These are phyloP conservation scores for Fusarium torreyae DNA, from an alignment of 2,329 filamentous ascomycete genomes.

Conservation along the genomic window DNA sequence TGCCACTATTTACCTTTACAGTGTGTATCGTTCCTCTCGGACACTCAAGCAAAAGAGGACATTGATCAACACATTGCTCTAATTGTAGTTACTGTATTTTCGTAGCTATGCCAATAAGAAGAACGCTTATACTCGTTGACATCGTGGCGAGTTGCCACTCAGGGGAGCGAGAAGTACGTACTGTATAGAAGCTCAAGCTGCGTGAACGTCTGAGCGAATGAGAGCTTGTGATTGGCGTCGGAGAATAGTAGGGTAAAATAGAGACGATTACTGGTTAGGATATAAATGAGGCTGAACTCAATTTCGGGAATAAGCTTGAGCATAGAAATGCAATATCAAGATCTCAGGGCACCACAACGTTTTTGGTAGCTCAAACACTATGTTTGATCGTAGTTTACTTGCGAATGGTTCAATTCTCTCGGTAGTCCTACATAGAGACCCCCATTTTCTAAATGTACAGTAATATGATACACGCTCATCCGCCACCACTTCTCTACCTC, in stretches of 20 bases:
- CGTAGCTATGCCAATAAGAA: background rate
- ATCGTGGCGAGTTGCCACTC: slow-evolving; percentile 6
- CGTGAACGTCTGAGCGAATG: background rate
- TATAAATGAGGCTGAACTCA: slow-evolving; percentile 4
- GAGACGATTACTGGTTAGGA: background rate
- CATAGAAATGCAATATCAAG: background rate
- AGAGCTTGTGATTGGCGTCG: background rate
- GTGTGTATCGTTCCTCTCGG: too few relatives aligned
- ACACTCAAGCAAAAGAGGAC: background rate
- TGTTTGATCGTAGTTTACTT: slow-evolving; percentile 1
- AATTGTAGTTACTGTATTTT: too few relatives aligned
- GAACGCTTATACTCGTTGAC: background rate
- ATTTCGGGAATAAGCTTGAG: background rate
- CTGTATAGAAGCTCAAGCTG: too few relatives aligned
- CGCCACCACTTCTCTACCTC: slow-evolving; percentile 47
- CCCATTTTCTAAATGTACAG: slow-evolving; percentile 50
- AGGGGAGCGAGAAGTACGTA: too few relatives aligned
- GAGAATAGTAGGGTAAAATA: background rate
- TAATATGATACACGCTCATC: slow-evolving; percentile 46
- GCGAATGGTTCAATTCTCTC: slow-evolving; percentile 18
- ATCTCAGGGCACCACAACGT: background rate
- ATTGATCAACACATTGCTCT: background rate
- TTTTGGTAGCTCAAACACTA: background rate
- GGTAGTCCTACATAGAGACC: slow-evolving; percentile 44
- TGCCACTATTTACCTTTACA: background rate